A percentile compares a stretch with the other conserved stretches of the same genome.
Conservation (phyloP, 257 asterid genomes). For the Cynanchum wilfordii region DNA sequence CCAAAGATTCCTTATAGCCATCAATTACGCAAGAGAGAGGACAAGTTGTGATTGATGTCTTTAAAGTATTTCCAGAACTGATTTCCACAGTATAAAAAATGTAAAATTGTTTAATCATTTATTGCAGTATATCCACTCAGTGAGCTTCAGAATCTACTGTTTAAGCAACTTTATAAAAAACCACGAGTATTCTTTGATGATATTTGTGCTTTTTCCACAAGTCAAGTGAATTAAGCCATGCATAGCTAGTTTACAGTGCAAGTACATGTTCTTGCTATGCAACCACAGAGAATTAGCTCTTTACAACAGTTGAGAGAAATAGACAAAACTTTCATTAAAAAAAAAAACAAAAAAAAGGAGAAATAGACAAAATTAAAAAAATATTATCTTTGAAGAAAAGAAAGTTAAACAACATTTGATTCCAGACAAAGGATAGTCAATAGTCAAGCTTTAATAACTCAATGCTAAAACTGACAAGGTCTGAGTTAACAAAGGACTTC, state of each 20-base stretch:
- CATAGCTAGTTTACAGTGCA: background rate
- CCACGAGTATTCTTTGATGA: background rate
- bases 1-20: background rate
- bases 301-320: background rate
- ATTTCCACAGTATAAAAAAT: background rate
- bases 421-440: background rate
- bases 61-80: background rate
- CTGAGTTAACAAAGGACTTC: background rate
- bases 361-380: background rate
- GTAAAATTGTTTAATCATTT: background rate
- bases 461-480: background rate
- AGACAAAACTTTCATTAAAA: too few relatives aligned
- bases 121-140: background rate
- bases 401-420: background rate
- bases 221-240: background rate
- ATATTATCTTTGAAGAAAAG: background rate
- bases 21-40: background rate
- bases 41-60: background rate
- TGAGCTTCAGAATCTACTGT: background rate
- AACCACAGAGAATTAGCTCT: background rate
- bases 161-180: background rate
- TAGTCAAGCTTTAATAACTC: background rate
- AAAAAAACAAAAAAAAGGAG: too few relatives aligned
- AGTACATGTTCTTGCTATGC: background rate
- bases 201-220: background rate